These are phyloP conservation scores for Aspergillus nanangensis DNA, from an alignment of 495 filamentous ascomycete species.

Conservation along the genomic window DNA sequence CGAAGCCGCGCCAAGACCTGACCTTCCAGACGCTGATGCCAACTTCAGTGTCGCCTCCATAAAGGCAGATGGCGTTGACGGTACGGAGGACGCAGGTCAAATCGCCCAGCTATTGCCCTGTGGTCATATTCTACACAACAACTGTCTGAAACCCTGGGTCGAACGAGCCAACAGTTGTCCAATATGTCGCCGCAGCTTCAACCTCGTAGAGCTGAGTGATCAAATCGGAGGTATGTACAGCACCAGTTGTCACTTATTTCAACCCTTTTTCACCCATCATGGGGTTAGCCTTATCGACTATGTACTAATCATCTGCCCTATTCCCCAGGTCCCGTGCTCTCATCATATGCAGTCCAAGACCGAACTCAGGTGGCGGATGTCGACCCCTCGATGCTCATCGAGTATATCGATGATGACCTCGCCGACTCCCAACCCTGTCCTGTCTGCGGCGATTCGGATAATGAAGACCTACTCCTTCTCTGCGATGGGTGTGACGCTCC, in stretches of 20 bases:
- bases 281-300: neutral
- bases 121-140: slow-evolving; percentile 85
- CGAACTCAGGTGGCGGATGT: slow-evolving; percentile 86
- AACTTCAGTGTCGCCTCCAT: slow-evolving; percentile 29
- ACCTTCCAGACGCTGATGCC: slow-evolving; percentile 26
- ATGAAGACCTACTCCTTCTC: slow-evolving; percentile 74
- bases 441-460: slow-evolving; percentile 70
- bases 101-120: slow-evolving; percentile 69
- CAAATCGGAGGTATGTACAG: slow-evolving; percentile 65
- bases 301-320: slow-evolving; percentile 3
- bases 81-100: slow-evolving; percentile 40
- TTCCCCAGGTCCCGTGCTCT: slow-evolving; percentile 60
- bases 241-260: slow-evolving; percentile 1
- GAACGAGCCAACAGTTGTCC: slow-evolving; percentile 97
- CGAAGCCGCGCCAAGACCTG: slow-evolving; percentile 44
- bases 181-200: slow-evolving; percentile 88
- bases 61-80: slow-evolving; percentile 27
- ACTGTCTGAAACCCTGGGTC: slow-evolving; percentile 87
- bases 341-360: slow-evolving; percentile 81
- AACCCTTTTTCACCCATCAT: neutral
- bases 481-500: slow-evolving; percentile 84
- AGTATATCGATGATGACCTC: slow-evolving; percentile 66
- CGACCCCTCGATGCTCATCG: slow-evolving; percentile 73
- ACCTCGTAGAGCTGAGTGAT: slow-evolving; percentile 78
- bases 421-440: slow-evolving; percentile 63